Percentiles rank a stretch among this genome's conserved stretches.
Conservation (phyloP, 495 filamentous ascomycete genomes). For the Talaromyces trachyspermus region DNA sequence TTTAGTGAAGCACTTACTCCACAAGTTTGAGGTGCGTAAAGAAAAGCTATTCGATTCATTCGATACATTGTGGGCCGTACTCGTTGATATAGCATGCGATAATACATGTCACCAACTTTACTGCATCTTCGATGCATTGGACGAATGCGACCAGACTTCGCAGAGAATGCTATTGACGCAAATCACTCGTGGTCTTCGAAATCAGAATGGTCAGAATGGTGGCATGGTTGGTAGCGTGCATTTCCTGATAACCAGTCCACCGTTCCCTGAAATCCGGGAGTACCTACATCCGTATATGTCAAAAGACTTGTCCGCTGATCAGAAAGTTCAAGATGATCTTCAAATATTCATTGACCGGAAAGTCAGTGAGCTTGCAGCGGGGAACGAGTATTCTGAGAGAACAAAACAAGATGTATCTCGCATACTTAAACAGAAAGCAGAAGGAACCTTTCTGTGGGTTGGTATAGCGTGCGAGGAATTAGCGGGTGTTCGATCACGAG, state of each 20-base stretch:
- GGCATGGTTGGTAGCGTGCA: conserved; percentile 10
- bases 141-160: conserved; percentile 20
- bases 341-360: conserved; percentile 14
- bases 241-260: conserved; percentile 21
- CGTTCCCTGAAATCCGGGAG: conserved; percentile 14
- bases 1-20: conserved; percentile 15
- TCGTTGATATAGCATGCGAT: conserved; percentile 11
- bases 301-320: conserved; percentile 12
- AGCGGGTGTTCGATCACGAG: conserved; percentile 2
- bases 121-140: conserved; percentile 22
- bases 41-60: conserved; percentile 20
- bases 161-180: conserved; percentile 14
- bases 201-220: conserved; percentile 7
- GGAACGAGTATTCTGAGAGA: conserved; percentile 16
- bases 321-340: conserved; percentile 13
- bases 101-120: conserved; percentile 9
- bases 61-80: conserved; percentile 19
- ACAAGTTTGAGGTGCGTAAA: conserved; percentile 15
- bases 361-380: conserved; percentile 12
- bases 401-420: conserved; percentile 8
- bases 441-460: conserved; percentile 26
- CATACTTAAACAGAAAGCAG: conserved; percentile 18
- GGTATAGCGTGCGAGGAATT: conserved; percentile 17
- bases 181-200: conserved; percentile 12
- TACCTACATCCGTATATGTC: conserved; percentile 10